Conservation (phyloP, 140 eudicot species). For the Cichorium intybus region DNA sequence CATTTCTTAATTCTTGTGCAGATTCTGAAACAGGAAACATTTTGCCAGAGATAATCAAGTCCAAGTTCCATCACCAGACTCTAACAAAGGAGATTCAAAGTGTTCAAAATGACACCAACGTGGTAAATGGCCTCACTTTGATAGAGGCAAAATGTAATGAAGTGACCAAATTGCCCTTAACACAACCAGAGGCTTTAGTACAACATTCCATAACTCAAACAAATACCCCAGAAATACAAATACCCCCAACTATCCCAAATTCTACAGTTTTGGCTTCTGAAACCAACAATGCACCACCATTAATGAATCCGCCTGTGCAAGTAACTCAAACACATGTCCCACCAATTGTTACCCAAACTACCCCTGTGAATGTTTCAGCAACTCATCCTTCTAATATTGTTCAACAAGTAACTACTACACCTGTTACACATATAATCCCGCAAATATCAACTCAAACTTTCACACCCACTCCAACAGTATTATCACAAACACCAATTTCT, state of each 20-base stretch:
- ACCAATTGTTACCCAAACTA: background rate
- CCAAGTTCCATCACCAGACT: conserved; percentile 30
- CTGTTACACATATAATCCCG: background rate
- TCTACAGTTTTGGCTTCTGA: no score
- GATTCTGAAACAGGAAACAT: conserved; percentile 38
- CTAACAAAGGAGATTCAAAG: conserved; percentile 13
- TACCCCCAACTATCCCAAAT: no score
- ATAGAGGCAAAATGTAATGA: conserved; percentile 1
- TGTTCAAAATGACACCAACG: conserved; percentile 1
- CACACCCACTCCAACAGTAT: background rate
- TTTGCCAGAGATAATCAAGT: conserved; percentile 42
- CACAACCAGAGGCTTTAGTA: background rate
- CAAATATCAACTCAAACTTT: background rate
- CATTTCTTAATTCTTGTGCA: conserved; percentile 19
- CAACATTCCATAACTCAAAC: no score
- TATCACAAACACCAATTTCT: background rate
- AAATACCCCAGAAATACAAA: no score
- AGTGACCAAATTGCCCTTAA: background rate
- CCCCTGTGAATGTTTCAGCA: background rate
- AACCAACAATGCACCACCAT: no score
- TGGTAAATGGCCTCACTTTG: background rate
- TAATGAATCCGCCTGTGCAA: background rate
- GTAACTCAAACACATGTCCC: background rate
- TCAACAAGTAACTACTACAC: conserved; percentile 4
- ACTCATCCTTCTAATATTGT: background rate